Evolutionary conservation across 148 eudicot genomes (phyloP).

Genomic region (Persicaria tinctoria): DNA sequence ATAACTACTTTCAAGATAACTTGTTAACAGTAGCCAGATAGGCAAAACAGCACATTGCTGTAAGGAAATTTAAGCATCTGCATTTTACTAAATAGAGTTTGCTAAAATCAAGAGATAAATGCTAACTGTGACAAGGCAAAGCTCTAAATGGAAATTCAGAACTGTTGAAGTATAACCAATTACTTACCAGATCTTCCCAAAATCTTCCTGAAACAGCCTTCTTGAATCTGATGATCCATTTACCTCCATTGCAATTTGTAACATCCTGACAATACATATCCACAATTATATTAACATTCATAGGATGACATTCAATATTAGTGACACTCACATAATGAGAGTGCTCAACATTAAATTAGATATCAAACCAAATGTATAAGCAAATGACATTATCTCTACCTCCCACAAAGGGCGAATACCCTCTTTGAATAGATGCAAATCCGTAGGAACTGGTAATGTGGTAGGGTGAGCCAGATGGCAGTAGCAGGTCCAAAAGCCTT

Average conservation of each 20-base stretch:
- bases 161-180: not conserved
- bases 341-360: not conserved
- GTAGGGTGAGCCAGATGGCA: slow-evolving; percentile 92
- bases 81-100: not conserved
- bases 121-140: not conserved
- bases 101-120: not conserved
- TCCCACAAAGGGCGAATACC: slow-evolving; percentile 99
- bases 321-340: not conserved
- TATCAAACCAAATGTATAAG: not conserved
- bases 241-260: slow-evolving; percentile 95
- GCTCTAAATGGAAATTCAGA: not conserved
- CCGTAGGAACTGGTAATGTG: slow-evolving; percentile 84
- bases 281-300: not conserved
- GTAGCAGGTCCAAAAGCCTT: slow-evolving; percentile 94
- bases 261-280: slow-evolving; percentile 47
- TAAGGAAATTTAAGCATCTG: not conserved
- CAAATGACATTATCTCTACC: slow-evolving; percentile 33
- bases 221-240: slow-evolving; percentile 95
- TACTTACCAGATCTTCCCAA: slow-evolving; percentile 91
- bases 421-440: slow-evolving; percentile 95
- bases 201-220: slow-evolving; percentile 91
- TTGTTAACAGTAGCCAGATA: not conserved
- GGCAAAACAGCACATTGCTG: not conserved
- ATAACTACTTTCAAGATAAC: not conserved
- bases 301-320: not conserved